Evolutionary conservation across 495 filamentous ascomycete genomes (phyloP).

Genomic region (Aspergillus indologenus): DNA sequence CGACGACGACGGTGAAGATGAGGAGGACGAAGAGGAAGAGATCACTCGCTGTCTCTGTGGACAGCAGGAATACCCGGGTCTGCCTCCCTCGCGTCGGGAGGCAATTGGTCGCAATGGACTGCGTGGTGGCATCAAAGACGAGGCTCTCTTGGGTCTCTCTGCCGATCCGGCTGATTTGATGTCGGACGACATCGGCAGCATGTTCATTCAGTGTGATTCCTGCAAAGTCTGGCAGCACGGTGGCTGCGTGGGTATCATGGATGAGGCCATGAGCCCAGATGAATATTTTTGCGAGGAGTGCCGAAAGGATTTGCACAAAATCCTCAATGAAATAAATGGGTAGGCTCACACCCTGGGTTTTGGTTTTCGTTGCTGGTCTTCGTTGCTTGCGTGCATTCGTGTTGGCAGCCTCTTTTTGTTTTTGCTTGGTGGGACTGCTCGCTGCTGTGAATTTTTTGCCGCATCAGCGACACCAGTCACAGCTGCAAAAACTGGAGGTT

Average conservation of each 20-base stretch:
- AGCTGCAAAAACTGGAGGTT: not conserved
- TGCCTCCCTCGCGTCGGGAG: constrained; percentile 64
- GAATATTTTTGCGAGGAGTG: constrained; percentile 98
- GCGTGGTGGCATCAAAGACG: constrained; percentile 51
- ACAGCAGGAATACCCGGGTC: constrained; percentile 89
- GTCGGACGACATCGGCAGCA: constrained; percentile 82
- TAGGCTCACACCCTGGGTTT: constrained; percentile 47
- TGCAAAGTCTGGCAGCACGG: constrained; percentile 99
- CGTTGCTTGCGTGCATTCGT: constrained; percentile 9
- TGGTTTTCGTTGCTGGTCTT: constrained; percentile 11
- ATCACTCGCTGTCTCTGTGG: constrained; percentile 94
- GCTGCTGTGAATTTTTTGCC: not conserved
- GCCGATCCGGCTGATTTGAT: constrained; percentile 45
- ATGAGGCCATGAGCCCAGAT: constrained; percentile 85
- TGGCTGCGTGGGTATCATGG: constrained; percentile 95
- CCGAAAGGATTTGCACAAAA: constrained; percentile 83
- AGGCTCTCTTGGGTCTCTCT: constrained; percentile 43
- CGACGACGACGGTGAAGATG: constrained; percentile 61
- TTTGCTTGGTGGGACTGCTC: constrained; percentile 18
- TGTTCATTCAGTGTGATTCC: constrained; percentile 96
- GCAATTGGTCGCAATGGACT: constrained; percentile 51
- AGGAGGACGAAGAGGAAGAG: constrained; percentile 79
- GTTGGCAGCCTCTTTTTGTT: too few species aligned
- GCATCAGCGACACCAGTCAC: not conserved
- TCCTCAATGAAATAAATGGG: constrained; percentile 78